A percentile compares a stretch with the other conserved stretches of the same genome.
Evolutionary conservation across 257 asterid species (phyloP).

Genomic region (Nicotiana otophora): DNA sequence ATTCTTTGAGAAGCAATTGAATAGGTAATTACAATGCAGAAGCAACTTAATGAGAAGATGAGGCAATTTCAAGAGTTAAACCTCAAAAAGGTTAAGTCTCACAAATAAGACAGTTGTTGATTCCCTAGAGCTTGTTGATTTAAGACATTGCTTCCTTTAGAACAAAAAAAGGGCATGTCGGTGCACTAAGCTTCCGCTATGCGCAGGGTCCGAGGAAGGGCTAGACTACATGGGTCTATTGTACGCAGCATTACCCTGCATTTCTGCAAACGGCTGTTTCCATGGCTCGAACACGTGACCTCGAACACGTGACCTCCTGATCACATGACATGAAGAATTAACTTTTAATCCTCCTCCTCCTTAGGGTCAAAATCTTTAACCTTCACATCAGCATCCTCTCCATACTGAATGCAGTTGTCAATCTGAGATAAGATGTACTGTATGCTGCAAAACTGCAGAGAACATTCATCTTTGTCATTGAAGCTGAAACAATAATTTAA

Average conservation of each 20-base stretch:
- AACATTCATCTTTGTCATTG: not conserved
- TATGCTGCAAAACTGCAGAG: slow-evolving; percentile 43
- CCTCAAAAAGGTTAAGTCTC: not conserved
- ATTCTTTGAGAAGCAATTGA: no score
- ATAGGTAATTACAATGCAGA: not conserved
- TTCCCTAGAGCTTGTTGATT: not conserved
- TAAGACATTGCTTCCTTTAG: not conserved
- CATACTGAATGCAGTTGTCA: slow-evolving; percentile 74
- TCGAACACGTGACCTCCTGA: no score
- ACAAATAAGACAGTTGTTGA: not conserved
- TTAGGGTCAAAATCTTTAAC: slow-evolving; percentile 67
- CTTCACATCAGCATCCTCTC: slow-evolving; percentile 91
- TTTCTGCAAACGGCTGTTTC: no score
- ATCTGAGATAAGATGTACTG: slow-evolving; percentile 74
- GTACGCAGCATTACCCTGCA: no score
- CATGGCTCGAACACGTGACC: no score
- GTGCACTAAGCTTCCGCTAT: no score
- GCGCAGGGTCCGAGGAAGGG: no score
- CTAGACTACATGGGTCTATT: no score
- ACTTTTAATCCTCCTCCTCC: slow-evolving; percentile 36
- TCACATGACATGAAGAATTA: not conserved
- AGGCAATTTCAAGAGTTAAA: not conserved
- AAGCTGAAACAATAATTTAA: not conserved
- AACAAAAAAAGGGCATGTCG: not conserved
- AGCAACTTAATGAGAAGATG: not conserved